phyloP scores from a whole-genome alignment of 495 filamentous ascomycete genomes.

The Penicillium malachiteum region DNA sequence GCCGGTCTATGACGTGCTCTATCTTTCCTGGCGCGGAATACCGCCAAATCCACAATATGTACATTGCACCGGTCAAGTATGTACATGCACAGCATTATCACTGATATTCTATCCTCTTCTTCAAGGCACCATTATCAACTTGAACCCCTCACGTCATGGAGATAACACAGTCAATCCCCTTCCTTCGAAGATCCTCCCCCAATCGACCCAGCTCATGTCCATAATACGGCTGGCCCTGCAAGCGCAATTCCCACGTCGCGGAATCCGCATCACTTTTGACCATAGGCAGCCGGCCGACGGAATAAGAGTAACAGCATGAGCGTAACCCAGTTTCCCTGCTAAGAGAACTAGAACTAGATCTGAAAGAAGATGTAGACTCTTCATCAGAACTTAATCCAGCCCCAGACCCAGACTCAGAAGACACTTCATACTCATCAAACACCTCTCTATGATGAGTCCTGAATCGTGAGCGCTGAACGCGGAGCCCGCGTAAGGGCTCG shows the following conservation, averaged over 20 bases:
- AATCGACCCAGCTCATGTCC: conserved; percentile 31
- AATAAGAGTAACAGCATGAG: conserved; percentile 1
- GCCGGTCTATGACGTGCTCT: neutral
- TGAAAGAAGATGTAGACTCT: conserved; percentile 1
- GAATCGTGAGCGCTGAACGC: conserved; percentile 6
- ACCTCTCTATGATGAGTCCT: neutral
- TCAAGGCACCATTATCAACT: neutral
- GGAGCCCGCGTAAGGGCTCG: conserved; percentile 37
- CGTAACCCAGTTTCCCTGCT: neutral
- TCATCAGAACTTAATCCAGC: conserved; percentile 6
- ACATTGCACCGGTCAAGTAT: neutral
- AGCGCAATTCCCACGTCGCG: conserved; percentile 31
- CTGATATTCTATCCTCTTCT: too few species aligned
- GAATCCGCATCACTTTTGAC: neutral
- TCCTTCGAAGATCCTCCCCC: conserved; percentile 31
- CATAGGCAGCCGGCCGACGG: neutral
- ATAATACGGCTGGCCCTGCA: conserved; percentile 43
- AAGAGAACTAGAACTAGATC: neutral
- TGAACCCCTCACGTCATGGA: conserved; percentile 14
- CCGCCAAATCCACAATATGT: neutral
- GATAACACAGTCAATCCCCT: conserved; percentile 31
- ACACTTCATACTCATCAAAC: neutral
- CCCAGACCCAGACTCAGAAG: neutral
- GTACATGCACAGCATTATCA: too few species aligned
- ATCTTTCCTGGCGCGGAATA: neutral